These are phyloP conservation scores for Karstenula rhodostoma DNA, from an alignment of 2,329 filamentous ascomycete species.

Conservation along the genomic window DNA sequence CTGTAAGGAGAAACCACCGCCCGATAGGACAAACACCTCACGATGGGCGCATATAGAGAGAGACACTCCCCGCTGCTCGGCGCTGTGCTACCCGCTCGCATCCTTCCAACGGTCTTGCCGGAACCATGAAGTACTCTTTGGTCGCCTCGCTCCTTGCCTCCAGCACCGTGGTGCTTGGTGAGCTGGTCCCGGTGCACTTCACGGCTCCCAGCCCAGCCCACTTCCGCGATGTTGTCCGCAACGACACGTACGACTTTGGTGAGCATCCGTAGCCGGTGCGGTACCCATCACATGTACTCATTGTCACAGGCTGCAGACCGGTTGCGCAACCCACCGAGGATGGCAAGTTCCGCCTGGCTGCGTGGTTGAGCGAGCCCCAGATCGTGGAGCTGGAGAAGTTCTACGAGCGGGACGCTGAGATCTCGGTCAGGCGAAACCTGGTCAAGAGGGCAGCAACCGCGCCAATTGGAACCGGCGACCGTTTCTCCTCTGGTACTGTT, in stretches of 20 bases:
- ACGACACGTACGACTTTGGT: constrained; percentile 45
- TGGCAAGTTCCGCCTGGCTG: constrained; percentile 43
- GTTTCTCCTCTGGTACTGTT: constrained; percentile 53
- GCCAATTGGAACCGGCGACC: constrained; percentile 49
- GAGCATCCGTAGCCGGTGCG: background rate
- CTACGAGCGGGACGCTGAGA: constrained; percentile 30
- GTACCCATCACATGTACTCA: background rate
- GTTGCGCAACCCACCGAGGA: constrained; percentile 39
- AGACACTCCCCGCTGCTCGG: background rate
- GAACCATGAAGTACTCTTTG: constrained; percentile 43
- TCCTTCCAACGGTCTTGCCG: constrained; percentile 7
- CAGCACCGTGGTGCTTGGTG: constrained; percentile 37
- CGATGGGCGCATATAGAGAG: constrained; percentile 7
- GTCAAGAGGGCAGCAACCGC: constrained; percentile 41
- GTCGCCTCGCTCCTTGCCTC: constrained; percentile 38
- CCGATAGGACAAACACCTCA: constrained; percentile 1
- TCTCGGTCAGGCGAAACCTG: constrained; percentile 34
- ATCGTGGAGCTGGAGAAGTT: constrained; percentile 40
- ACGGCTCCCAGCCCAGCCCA: constrained; percentile 40
- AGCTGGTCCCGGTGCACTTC: constrained; percentile 42
- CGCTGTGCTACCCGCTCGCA: constrained; percentile 1
- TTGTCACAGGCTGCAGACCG: constrained; percentile 35
- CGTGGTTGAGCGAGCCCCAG: constrained; percentile 45
- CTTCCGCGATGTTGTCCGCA: constrained; percentile 44
- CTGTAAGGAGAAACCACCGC: constrained; percentile 8